Evolutionary conservation across 176 grass and related monocot genomes (phyloP).

Genomic region (Carex cristatella): DNA sequence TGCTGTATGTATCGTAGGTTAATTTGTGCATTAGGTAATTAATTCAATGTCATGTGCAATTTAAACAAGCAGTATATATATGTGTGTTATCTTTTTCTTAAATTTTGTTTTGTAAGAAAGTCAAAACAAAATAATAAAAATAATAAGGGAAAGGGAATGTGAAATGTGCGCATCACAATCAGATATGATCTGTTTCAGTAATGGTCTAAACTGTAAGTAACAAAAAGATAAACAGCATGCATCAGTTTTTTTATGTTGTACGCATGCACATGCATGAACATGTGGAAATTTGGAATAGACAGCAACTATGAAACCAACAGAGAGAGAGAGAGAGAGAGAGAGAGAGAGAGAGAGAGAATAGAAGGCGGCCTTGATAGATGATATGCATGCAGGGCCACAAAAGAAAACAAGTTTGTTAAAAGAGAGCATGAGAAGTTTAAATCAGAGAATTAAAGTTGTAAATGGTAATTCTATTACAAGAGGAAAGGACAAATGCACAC

Average conservation of each 20-base stretch:
- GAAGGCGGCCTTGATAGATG: no score
- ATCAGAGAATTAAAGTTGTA: neutral
- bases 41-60: neutral
- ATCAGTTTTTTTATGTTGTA: neutral
- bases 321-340: no score
- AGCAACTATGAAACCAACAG: neutral
- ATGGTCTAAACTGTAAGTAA: neutral
- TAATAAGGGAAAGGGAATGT: neutral
- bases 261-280: neutral
- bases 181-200: neutral
- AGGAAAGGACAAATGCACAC: neutral
- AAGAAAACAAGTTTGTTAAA: no score
- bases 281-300: neutral
- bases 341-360: no score
- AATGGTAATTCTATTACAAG: constrained; percentile 5
- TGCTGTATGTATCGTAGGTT: neutral
- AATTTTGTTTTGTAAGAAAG: neutral
- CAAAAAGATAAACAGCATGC: neutral
- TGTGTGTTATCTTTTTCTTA: neutral
- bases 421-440: neutral
- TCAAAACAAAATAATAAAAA: neutral
- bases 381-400: no score
- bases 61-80: no score
- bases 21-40: neutral
- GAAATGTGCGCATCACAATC: neutral